Evolutionary conservation across 768 basidiomycete species (phyloP), one percentile per base, ranked within the genome.

Genomic region (Panus rudis): DNA sequence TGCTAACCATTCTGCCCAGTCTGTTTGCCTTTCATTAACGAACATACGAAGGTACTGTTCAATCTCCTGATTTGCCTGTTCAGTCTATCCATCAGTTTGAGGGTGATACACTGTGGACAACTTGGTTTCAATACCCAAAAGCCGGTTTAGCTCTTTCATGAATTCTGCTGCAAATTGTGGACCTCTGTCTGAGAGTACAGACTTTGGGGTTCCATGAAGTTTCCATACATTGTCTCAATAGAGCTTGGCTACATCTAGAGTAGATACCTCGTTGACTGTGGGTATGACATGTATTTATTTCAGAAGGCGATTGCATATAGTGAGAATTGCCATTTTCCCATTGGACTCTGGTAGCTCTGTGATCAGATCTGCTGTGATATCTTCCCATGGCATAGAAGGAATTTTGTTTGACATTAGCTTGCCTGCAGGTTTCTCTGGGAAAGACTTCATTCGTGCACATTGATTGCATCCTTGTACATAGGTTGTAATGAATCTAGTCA

Each of bases 101-200:
- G 71, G 73, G 41, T 72, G 71, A 37, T 63, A 73, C 1, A 68
- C 71, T 0, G 71, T 73, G 6, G 61, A 63, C 0, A 63, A 47
- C 25, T 60, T 61, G 2, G 41, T 37, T 12, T 63, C 37, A 32
- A 73, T 67, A 0, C 63, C 59, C 0, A 71, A 58, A 0, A 56
- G 37, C 20, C 34, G 16, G 26, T 58, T 55, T 0, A 73, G 44
- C 0, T 60, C 58, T 6, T 26, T 14, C 50, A 61, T 68, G 50
- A 69, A 62, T 6, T 52, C 24, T 0, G 61, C 55, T 0, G 56
- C 52, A 40, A 68, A 69, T 24, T 56, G 37, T 0, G 48, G 14
- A 3, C 52, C 50, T 24, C 45, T 21, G 39, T 56, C 51, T n/a
- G 37, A 39, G 31, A 31, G 31, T 4, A 55, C 37, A 5, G 30